A percentile compares a stretch with the other conserved stretches of the same genome.
phyloP scores from a whole-genome alignment of 805 yeast species.

The Starmerella gropengiesseri region DNA sequence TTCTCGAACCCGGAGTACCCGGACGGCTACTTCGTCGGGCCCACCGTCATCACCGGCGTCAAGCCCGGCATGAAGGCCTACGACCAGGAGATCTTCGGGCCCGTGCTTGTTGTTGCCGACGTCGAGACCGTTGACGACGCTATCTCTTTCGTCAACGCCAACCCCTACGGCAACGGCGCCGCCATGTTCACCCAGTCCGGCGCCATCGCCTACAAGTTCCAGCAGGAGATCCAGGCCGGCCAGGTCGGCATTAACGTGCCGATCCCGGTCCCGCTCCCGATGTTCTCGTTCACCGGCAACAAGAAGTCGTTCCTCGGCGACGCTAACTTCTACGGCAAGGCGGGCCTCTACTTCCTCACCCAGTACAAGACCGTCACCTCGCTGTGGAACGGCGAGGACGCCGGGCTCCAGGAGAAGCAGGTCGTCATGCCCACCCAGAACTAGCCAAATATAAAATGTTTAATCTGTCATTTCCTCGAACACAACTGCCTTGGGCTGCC shows the following conservation, averaged over 20 bases:
- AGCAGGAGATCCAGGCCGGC: constrained; percentile 57
- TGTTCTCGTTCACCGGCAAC: constrained; percentile 71
- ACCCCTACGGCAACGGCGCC: constrained; percentile 60
- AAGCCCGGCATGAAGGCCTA: constrained; percentile 61
- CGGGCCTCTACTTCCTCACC: constrained; percentile 62
- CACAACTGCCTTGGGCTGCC: no score
- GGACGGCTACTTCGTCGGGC: constrained; percentile 61
- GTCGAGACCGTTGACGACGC: constrained; percentile 60
- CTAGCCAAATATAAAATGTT: constrained; percentile 17
- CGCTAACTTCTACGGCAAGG: constrained; percentile 67
- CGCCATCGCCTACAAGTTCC: constrained; percentile 58
- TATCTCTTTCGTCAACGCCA: constrained; percentile 49
- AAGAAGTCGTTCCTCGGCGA: constrained; percentile 69
- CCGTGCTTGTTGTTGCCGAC: constrained; percentile 53
- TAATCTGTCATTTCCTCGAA: no score
- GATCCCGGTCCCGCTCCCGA: constrained; percentile 70
- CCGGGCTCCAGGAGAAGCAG: constrained; percentile 40
- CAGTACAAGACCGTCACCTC: constrained; percentile 66
- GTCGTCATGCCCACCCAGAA: constrained; percentile 60
- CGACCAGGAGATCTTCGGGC: constrained; percentile 70
- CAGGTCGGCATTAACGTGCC: constrained; percentile 73
- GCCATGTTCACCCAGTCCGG: constrained; percentile 63
- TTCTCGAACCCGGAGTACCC: constrained; percentile 39
- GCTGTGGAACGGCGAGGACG: constrained; percentile 49
- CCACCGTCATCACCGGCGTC: constrained; percentile 51